Evolutionary conservation across 192 early-diverging fungal genomes (phyloP).

Genomic region (Pilaira anomala): DNA sequence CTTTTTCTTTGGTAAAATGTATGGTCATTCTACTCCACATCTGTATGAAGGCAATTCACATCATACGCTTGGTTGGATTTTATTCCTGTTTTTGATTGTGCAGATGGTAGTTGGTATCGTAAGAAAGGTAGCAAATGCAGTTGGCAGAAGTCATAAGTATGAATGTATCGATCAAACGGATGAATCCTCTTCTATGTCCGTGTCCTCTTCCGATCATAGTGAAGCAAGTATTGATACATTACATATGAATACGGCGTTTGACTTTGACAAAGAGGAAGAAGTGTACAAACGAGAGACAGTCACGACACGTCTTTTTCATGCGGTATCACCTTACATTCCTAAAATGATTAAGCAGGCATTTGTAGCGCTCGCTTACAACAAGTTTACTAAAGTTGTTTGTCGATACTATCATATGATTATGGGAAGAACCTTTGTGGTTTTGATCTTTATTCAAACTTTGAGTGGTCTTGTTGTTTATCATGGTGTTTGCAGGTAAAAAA

Average conservation of each 20-base stretch:
- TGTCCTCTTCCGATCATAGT: slow-evolving; percentile 2
- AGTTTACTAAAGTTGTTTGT: slow-evolving; percentile 27
- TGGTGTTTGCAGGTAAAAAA: slow-evolving; percentile 29
- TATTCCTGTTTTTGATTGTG: slow-evolving; percentile 28
- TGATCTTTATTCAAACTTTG: slow-evolving; percentile 34
- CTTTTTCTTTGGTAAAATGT: slow-evolving; percentile 32
- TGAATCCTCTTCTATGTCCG: slow-evolving; percentile 3
- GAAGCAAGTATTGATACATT: slow-evolving; percentile 10
- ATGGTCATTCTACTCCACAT: slow-evolving; percentile 33
- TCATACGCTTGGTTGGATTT: slow-evolving; percentile 32
- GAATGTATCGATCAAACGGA: slow-evolving; percentile 20
- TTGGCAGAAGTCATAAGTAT: slow-evolving; percentile 11
- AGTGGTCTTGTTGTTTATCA: slow-evolving; percentile 36
- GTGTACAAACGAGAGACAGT: background rate
- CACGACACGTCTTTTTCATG: background rate
- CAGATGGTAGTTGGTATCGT: slow-evolving; percentile 31
- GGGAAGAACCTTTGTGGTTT: slow-evolving; percentile 27
- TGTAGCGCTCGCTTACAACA: slow-evolving; percentile 20
- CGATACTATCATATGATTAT: slow-evolving; percentile 22
- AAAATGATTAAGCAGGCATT: slow-evolving; percentile 18
- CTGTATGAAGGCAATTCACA: slow-evolving; percentile 34
- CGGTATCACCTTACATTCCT: slow-evolving; percentile 24
- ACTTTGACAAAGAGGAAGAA: slow-evolving; percentile 5
- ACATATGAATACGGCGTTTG: slow-evolving; percentile 15
- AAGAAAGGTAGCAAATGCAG: slow-evolving; percentile 32